Conservation (phyloP, 2,329 filamentous ascomycete species). For the Colletotrichum aenigma region DNA sequence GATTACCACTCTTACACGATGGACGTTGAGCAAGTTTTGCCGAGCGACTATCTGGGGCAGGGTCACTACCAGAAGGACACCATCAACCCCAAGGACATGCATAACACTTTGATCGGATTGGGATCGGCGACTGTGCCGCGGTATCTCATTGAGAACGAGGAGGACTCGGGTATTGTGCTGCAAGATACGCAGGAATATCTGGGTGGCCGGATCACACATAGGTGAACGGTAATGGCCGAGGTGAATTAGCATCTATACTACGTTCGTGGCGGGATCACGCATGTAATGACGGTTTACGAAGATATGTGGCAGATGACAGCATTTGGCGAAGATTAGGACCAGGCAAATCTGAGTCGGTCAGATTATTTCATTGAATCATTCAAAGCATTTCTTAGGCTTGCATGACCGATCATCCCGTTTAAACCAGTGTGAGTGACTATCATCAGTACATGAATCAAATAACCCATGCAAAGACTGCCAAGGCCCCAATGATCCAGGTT, state of each 20-base stretch:
- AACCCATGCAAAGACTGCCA: background rate
- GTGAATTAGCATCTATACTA: background rate
- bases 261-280: background rate
- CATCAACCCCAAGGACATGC: conserved; percentile 16
- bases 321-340: background rate
- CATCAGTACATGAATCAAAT: background rate
- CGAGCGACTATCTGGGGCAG: conserved; percentile 2
- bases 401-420: background rate
- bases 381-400: background rate
- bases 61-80: conserved; percentile 11
- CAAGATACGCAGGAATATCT: conserved; percentile 18
- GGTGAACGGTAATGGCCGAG: background rate
- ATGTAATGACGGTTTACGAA: background rate
- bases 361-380: background rate
- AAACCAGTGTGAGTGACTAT: background rate
- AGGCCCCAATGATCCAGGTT: background rate
- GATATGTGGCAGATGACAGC: background rate
- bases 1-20: conserved; percentile 18
- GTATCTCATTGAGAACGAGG: conserved; percentile 6
- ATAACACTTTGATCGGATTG: conserved; percentile 12
- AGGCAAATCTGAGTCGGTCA: background rate
- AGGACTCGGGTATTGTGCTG: conserved; percentile 8
- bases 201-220: background rate
- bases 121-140: conserved; percentile 9
- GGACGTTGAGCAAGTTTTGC: conserved; percentile 8